Evolutionary conservation across 192 early-diverging fungal genomes (phyloP).

Genomic region (Allomyces macrogynus): DNA sequence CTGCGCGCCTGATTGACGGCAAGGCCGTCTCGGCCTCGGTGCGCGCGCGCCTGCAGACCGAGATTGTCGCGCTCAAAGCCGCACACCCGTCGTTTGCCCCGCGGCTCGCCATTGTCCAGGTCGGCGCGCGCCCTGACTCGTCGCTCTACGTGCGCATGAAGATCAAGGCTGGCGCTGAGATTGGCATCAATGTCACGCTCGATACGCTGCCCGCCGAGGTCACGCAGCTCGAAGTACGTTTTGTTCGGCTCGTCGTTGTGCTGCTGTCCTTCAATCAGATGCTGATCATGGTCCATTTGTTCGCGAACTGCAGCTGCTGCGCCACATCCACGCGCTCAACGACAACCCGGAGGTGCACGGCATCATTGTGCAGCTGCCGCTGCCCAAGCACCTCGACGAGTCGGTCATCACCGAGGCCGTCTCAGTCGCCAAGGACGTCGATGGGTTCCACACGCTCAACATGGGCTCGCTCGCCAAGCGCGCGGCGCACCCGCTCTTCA

Average conservation of each 20-base stretch:
- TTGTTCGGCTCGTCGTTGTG: neutral
- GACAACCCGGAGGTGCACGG: conserved; percentile 69
- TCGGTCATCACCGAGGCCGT: conserved; percentile 65
- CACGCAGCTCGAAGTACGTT: conserved; percentile 37
- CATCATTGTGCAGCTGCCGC: conserved; percentile 84
- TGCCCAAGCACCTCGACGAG: conserved; percentile 72
- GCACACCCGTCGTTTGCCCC: conserved; percentile 52
- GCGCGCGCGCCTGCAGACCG: conserved; percentile 41
- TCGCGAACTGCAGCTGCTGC: conserved; percentile 30
- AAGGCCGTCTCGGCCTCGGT: conserved; percentile 8
- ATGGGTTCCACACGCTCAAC: conserved; percentile 92
- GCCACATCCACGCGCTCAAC: conserved; percentile 49
- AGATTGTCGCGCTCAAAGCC: conserved; percentile 40
- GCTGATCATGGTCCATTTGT: neutral
- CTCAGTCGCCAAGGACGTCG: conserved; percentile 79
- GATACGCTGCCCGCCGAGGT: conserved; percentile 41
- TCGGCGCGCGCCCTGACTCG: conserved; percentile 84
- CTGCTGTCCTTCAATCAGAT: neutral
- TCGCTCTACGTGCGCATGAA: conserved; percentile 86
- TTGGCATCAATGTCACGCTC: conserved; percentile 60
- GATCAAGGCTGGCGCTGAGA: conserved; percentile 66
- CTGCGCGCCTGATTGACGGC: too few species aligned
- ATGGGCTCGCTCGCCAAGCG: conserved; percentile 78
- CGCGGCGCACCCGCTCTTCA: conserved; percentile 56
- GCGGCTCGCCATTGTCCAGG: conserved; percentile 74